Evolutionary conservation across 495 filamentous ascomycete genomes (phyloP).

Genomic region (Podospora pseudocomata): DNA sequence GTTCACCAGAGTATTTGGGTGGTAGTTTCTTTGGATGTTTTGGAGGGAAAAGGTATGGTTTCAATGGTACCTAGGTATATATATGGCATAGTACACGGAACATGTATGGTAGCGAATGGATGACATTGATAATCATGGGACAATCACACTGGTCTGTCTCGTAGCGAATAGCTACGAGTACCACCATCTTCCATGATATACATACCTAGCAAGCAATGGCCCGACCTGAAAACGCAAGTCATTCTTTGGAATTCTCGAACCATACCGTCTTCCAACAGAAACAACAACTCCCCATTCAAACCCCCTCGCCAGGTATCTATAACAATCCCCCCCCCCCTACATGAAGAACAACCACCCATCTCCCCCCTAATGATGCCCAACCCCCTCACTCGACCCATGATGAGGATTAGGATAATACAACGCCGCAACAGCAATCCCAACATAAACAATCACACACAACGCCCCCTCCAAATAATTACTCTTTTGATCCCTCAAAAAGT

Average conservation of each 20-base stretch:
- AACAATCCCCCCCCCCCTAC: too few species aligned
- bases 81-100: background rate
- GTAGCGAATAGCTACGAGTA: too few species aligned
- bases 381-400: conserved; percentile 9
- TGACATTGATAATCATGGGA: too few species aligned
- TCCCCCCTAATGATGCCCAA: conserved; percentile 10
- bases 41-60: background rate
- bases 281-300: background rate
- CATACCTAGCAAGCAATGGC: too few species aligned
- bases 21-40: background rate
- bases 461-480: conserved; percentile 77
- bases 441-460: conserved; percentile 67
- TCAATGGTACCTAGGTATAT: background rate
- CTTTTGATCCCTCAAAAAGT: conserved; percentile 75
- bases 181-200: too few species aligned
- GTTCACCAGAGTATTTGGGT: background rate
- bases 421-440: conserved; percentile 60
- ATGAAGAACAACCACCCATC: background rate
- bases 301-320: too few species aligned
- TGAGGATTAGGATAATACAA: conserved; percentile 59
- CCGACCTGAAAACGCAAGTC: too few species aligned
- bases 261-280: too few species aligned
- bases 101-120: background rate
- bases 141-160: too few species aligned
- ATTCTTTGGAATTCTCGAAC: too few species aligned